Conservation (phyloP, 257 asterid species). For the Perilla frutescens region DNA sequence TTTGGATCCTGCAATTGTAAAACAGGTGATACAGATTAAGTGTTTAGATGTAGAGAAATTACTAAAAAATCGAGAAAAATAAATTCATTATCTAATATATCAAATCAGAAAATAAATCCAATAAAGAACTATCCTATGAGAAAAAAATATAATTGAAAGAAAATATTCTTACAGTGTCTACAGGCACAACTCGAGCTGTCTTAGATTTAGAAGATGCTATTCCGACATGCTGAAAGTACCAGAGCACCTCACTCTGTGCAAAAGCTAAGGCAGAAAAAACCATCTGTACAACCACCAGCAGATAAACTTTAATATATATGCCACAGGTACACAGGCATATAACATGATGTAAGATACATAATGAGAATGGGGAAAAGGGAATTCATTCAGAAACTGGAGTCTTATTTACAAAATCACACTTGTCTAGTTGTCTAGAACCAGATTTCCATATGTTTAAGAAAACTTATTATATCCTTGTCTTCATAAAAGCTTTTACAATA, state of each 20-base stretch:
- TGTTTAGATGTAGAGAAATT: conserved; percentile 9
- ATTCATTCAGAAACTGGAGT: neutral
- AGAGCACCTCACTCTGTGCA: conserved; percentile 93
- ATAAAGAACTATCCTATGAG: conserved; percentile 19
- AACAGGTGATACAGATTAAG: conserved; percentile 17
- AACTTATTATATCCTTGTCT: conserved; percentile 1
- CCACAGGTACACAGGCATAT: conserved; percentile 18
- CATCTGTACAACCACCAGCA: conserved; percentile 74
- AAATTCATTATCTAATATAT: neutral
- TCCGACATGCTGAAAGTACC: conserved; percentile 98
- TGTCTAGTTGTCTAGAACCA: neutral
- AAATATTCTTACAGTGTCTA: conserved; percentile 78
- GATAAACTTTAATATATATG: conserved; percentile 22
- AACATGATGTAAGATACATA: neutral
- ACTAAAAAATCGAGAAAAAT: conserved; percentile 26
- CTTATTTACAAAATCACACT: conserved; percentile 19
- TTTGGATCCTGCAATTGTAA: conserved; percentile 80
- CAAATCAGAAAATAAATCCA: conserved; percentile 24
- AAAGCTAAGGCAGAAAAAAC: conserved; percentile 97
- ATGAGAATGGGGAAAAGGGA: neutral
- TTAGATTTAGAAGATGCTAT: conserved; percentile 77
- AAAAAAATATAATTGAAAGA: conserved; percentile 27
- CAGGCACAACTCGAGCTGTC: conserved; percentile 74
- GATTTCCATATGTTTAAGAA: conserved; percentile 8
- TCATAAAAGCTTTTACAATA: conserved; percentile 13